Conservation (phyloP, 208 protist genomes). For the Wallacemonas rigidus region DNA sequence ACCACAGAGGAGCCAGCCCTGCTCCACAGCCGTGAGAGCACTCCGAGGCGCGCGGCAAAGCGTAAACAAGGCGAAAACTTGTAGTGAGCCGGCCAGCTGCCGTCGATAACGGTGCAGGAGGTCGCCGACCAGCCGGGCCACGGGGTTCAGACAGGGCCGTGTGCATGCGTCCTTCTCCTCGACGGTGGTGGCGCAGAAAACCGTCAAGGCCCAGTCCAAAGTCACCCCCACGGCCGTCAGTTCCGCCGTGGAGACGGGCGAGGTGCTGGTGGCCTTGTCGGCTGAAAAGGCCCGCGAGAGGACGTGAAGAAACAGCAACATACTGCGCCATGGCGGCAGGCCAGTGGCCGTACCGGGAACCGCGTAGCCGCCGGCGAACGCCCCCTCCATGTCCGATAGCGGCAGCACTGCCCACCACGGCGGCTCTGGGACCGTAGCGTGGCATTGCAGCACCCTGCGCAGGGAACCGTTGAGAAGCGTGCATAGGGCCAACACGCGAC, state of each 20-base stretch:
- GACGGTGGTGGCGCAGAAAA: conserved; percentile 7
- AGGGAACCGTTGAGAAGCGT: background rate
- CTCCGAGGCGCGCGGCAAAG: background rate
- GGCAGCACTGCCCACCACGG: conserved; percentile 11
- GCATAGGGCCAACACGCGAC: background rate
- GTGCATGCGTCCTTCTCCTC: conserved; percentile 11
- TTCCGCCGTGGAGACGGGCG: background rate
- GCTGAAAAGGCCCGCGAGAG: background rate
- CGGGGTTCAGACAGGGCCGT: background rate
- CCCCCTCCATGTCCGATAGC: background rate
- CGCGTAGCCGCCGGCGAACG: background rate
- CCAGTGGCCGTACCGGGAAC: background rate
- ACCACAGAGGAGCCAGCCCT: conserved; percentile 4
- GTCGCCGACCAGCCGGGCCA: background rate
- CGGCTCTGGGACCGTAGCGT: background rate
- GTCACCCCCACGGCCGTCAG: background rate
- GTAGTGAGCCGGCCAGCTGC: background rate
- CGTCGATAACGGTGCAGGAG: background rate
- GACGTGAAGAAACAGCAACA: conserved; percentile 6
- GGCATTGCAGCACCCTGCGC: background rate
- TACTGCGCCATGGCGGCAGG: background rate
- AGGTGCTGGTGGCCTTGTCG: background rate
- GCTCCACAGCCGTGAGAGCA: background rate
- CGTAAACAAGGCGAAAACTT: background rate
- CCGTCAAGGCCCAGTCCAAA: conserved; percentile 27